Conservation (phyloP, 352 stramenopile species). For the Globisporangium canariense region DNA sequence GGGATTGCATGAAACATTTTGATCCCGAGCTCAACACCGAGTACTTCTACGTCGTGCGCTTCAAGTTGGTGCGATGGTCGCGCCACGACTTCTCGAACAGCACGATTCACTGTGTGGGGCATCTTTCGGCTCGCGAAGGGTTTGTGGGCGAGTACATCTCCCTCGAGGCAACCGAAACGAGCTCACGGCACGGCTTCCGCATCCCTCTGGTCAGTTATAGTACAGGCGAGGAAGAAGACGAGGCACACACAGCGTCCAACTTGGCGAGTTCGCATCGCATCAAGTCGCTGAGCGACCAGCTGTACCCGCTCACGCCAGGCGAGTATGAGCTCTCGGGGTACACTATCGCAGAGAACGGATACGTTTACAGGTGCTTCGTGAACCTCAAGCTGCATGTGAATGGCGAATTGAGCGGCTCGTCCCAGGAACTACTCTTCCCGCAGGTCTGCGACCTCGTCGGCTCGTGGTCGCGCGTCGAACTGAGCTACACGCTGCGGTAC, state of each 20-base stretch:
- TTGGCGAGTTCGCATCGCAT: slow-evolving; percentile 14
- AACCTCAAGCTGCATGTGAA: slow-evolving; percentile 33
- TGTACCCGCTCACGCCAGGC: slow-evolving; percentile 52
- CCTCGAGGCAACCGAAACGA: slow-evolving; percentile 8
- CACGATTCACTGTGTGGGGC: slow-evolving; percentile 22
- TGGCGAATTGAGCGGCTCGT: slow-evolving; percentile 40
- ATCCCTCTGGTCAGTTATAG: background rate
- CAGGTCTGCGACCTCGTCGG: slow-evolving; percentile 46
- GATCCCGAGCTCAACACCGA: slow-evolving; percentile 9
- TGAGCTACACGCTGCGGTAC: slow-evolving; percentile 58
- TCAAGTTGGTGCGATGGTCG: slow-evolving; percentile 44
- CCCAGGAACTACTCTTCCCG: slow-evolving; percentile 46
- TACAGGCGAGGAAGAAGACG: background rate
- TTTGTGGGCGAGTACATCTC: slow-evolving; percentile 18
- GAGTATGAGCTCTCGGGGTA: slow-evolving; percentile 47
- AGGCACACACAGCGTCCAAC: background rate
- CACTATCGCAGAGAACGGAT: slow-evolving; percentile 53
- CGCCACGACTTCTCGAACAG: slow-evolving; percentile 18
- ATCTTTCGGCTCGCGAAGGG: slow-evolving; percentile 13
- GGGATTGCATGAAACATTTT: slow-evolving; percentile 6
- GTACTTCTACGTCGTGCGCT: slow-evolving; percentile 37
- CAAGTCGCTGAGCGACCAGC: slow-evolving; percentile 20
- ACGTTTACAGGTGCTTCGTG: slow-evolving; percentile 56
- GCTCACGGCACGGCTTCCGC: background rate
- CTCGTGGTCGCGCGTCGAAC: slow-evolving; percentile 35